Evolutionary conservation across 2,329 filamentous ascomycete genomes (phyloP), one percentile per base, ranked within the genome.

Genomic region (Plenodomus biglobosus): DNA sequence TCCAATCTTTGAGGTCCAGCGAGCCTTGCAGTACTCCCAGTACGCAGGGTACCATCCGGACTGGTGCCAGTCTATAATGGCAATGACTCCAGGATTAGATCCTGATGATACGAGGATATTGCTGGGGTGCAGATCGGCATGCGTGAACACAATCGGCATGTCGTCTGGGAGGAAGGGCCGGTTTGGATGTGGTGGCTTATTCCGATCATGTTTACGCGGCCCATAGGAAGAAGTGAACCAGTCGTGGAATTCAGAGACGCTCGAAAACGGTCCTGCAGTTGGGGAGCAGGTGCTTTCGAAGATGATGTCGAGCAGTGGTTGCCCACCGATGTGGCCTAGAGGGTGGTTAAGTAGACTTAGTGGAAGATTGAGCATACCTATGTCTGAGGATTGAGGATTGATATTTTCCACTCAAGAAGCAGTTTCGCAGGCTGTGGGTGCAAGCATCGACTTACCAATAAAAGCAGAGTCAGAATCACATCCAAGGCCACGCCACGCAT

Each of bases 161-260:
- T 55, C 30, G 42, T 59, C 56, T 16, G 52, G 49, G 18, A 59
- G 44, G 32, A 46, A 50, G 18, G 32, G 40, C 40, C 56, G 54
- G 38, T 52, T 55, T 36, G 56, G 54, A 54, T 61, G 45, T 42
- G 51, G 39, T n/a, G 51, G 24, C 51, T 4, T 17, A 34, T 50
- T 42, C 41, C 49, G 36, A 36, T 37, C 43, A 41, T 52, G 13
- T 35, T 20, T 11, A 21, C 13, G 38, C 20, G 43, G 46, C n/a
- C 49, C 47, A 47, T 40, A 55, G 19, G 43, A 8, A 19, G 44
- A 30, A n/a, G 52, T 54, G 39, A 56, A 53, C 58, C 58, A 61
- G 42, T 61, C 54, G 40, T 61, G 59, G 40, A 63, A 63, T 5
- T 37, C 38, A 22, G 43, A 40, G 6, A 55, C 56, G 45, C 41